A percentile compares a stretch with the other conserved stretches of the same genome.
phyloP scores from a whole-genome alignment of 352 stramenopile species.

The Globisporangium yorkense region DNA sequence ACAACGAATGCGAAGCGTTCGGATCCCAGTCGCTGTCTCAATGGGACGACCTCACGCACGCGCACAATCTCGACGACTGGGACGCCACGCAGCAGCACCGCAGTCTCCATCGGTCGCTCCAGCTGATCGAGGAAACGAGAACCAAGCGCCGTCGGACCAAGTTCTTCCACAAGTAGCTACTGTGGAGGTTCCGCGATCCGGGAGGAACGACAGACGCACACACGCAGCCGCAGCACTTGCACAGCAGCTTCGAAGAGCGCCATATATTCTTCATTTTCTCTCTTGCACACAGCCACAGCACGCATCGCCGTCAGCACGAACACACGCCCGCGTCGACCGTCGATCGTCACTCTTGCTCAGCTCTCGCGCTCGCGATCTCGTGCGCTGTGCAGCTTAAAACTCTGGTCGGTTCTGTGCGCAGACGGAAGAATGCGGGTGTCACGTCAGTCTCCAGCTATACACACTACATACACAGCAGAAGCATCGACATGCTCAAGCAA shows the following conservation, averaged over 20 bases:
- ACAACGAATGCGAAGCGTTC: slow-evolving; percentile 1
- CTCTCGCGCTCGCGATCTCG: slow-evolving; percentile 3
- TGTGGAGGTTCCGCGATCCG: too few species aligned
- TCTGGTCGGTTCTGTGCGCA: slow-evolving; percentile 18
- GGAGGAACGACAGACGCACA: slow-evolving; percentile 10
- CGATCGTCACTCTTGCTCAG: slow-evolving; percentile 1
- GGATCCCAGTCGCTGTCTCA: slow-evolving; percentile 6
- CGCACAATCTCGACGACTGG: not conserved
- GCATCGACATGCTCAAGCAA: not conserved
- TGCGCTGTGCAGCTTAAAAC: slow-evolving; percentile 17
- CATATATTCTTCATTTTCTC: slow-evolving; percentile 12
- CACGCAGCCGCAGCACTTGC: slow-evolving; percentile 2
- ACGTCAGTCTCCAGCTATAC: not conserved
- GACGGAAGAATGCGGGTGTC: not conserved
- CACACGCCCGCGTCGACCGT: slow-evolving; percentile 1
- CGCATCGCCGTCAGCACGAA: slow-evolving; percentile 5
- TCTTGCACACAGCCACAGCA: slow-evolving; percentile 10
- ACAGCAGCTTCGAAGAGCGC: slow-evolving; percentile 11
- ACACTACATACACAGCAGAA: not conserved
- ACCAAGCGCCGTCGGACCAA: slow-evolving; percentile 33
- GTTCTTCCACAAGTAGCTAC: slow-evolving; percentile 7
- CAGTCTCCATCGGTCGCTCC: slow-evolving; percentile 24
- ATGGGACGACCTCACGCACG: not conserved
- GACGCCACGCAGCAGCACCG: slow-evolving; percentile 5
- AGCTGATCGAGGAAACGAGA: slow-evolving; percentile 35